phyloP scores from a whole-genome alignment of 441 rosid genomes.

The Euphorbia schlechtendalii region DNA sequence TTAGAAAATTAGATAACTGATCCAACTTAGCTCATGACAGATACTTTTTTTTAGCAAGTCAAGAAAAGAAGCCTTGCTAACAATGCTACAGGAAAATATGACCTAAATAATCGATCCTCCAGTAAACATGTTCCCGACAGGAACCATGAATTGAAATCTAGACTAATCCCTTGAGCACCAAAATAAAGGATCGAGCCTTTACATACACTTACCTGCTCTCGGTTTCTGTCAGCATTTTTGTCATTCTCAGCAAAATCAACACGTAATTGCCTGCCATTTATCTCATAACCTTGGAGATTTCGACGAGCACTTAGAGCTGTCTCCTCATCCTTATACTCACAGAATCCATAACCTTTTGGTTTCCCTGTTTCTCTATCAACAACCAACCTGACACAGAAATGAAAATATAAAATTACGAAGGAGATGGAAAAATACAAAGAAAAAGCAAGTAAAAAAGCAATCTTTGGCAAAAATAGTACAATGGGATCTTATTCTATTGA shows the following conservation, averaged over 20 bases:
- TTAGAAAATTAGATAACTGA: neutral
- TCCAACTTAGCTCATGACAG: conserved; percentile 1
- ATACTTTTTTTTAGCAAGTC: neutral
- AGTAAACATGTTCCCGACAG: neutral
- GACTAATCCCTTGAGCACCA: neutral
- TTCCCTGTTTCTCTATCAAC: conserved; percentile 96
- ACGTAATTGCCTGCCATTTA: conserved; percentile 90
- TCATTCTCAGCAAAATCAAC: conserved; percentile 99
- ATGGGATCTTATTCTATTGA: neutral
- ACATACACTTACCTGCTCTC: conserved; percentile 54
- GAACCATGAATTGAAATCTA: neutral
- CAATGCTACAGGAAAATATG: neutral
- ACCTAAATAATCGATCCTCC: neutral
- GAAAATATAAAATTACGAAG: conserved; percentile 19
- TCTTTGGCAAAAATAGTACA: neutral
- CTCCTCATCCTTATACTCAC: conserved; percentile 97
- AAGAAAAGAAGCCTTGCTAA: neutral
- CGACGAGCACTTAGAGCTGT: conserved; percentile 97
- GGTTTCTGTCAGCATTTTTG: conserved; percentile 71
- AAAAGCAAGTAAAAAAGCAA: too few species aligned
- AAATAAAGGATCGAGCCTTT: neutral
- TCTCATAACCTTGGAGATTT: conserved; percentile 89
- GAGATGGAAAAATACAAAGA: too few species aligned
- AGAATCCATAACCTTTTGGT: conserved; percentile 98
- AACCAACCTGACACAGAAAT: conserved; percentile 62